Evolutionary conservation across 1,284 basidiomycete species (phyloP), one percentile per base, ranked within the genome.

Genomic region (Kalmanozyma brasiliensis): DNA sequence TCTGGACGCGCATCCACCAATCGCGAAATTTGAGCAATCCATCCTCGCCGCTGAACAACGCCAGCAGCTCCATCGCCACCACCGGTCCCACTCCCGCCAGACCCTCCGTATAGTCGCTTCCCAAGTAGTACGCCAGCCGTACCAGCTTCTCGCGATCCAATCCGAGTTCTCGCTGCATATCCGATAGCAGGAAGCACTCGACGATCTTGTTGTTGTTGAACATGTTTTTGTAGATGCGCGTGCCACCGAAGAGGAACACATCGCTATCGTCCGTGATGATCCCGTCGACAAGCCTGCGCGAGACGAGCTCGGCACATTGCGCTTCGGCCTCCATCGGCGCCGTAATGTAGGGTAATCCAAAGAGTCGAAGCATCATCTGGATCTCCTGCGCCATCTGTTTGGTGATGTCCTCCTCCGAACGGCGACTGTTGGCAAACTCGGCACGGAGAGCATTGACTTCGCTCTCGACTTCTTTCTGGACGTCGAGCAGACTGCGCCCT

Each of bases 261-360:
- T 99, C 96, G 16, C 93, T 96, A 83, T 99, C 96, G 83, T 99
- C 96, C 0, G 96, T 99, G 82, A 99, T 98, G 70, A 98, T 91
- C 0, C 96, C 96, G 75, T 98, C 94, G 33, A 97, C 95, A 23
- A 98, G 86, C 3, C 89, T 88, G 8, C 95, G 86, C 13, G 87
- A 85, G 4, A 93, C 89, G 10, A 99, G 89, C 74, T 93, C 90
- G 4, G 96, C 95, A 77, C 96, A 99, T 83, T 99, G 96, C 0
- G 96, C 96, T 84, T 99, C 96, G 35, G 96, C 96, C 86, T 99
- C 96, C 77, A 80, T 94, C 93, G 96, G 96, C 3, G 96, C 96
- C 1, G 94, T 97, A 74, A 98, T 92, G 82, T 96, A 99, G 1
- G 96, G 96, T 52, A 98, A 93, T 20, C 96, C 96, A 79, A 98